A percentile compares a stretch with the other conserved stretches of the same genome.
phyloP scores from a whole-genome alignment of 805 yeast species.

The Yamadazyma philogaea region DNA sequence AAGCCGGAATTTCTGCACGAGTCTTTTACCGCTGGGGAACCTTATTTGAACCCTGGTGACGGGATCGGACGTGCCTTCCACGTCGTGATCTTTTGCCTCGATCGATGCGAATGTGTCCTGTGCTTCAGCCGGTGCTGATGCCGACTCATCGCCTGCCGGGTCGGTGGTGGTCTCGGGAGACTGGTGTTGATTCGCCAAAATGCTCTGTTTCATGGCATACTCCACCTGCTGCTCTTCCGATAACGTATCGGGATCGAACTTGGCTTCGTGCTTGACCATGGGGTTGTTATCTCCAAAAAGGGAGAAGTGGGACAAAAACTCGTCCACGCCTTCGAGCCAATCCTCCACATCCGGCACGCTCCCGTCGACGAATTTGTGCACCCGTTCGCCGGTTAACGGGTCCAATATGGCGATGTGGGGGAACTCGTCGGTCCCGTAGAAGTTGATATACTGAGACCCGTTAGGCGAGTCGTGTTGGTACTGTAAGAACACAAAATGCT shows the following conservation, averaged over 20 bases:
- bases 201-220: conserved; percentile 66
- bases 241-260: conserved; percentile 60
- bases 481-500: conserved; percentile 79
- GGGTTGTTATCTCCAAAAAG: conserved; percentile 68
- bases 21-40: conserved; percentile 79
- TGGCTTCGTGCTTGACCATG: conserved; percentile 54
- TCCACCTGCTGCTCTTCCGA: conserved; percentile 84
- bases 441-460: conserved; percentile 68
- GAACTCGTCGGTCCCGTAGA: conserved; percentile 64
- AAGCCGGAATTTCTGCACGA: conserved; percentile 64
- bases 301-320: conserved; percentile 64
- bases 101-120: conserved; percentile 43
- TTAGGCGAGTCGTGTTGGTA: conserved; percentile 74
- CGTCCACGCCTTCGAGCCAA: conserved; percentile 67
- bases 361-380: conserved; percentile 67
- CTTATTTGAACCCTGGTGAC: conserved; percentile 84
- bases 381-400: conserved; percentile 92
- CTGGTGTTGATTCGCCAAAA: conserved; percentile 33
- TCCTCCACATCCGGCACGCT: conserved; percentile 54
- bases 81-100: conserved; percentile 50
- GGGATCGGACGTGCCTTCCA: conserved; percentile 61
- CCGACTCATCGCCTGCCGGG: too few relatives aligned
- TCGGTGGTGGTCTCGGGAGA: too few relatives aligned
- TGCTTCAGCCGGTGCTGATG: conserved; percentile 7
- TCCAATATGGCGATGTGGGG: conserved; percentile 94